Conservation (phyloP, 2,329 filamentous ascomycete species). For the Balansia obtecta region DNA sequence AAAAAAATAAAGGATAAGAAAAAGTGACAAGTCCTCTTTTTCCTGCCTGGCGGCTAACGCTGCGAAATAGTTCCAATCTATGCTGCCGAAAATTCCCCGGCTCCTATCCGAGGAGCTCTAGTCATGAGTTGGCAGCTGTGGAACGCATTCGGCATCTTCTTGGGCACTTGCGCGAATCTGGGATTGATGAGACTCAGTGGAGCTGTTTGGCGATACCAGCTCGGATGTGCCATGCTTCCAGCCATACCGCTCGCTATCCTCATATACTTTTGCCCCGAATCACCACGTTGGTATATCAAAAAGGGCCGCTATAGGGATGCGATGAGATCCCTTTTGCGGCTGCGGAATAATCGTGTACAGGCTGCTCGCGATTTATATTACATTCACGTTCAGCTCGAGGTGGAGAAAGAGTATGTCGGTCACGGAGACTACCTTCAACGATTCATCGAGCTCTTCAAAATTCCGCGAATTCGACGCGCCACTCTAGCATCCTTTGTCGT, state of each 20-base stretch:
- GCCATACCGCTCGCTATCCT: conserved; percentile 42
- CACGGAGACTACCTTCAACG: conserved; percentile 47
- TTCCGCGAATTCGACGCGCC: conserved; percentile 57
- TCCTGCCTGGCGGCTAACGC: background rate
- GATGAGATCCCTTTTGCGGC: conserved; percentile 38
- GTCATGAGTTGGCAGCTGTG: conserved; percentile 75
- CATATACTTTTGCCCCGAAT: conserved; percentile 56
- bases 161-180: conserved; percentile 50
- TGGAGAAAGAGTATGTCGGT: conserved; percentile 39
- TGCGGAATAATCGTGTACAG: conserved; percentile 43
- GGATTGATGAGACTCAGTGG: conserved; percentile 22
- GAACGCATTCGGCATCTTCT: conserved; percentile 49
- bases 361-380: conserved; percentile 51
- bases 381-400: conserved; percentile 50
- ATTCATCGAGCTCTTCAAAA: conserved; percentile 53
- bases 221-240: conserved; percentile 52
- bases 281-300: conserved; percentile 54
- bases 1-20: too few species aligned
- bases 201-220: conserved; percentile 47
- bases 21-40: background rate
- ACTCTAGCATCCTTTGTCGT: conserved; percentile 66
- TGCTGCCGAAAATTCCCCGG: conserved; percentile 60
- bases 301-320: conserved; percentile 50
- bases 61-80: conserved; percentile 52
- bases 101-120: conserved; percentile 57